Percentiles rank a stretch among this genome's conserved stretches.
phyloP scores from a whole-genome alignment of 2,329 filamentous ascomycete species.

The Graphilbum ipis-grandicollis region DNA sequence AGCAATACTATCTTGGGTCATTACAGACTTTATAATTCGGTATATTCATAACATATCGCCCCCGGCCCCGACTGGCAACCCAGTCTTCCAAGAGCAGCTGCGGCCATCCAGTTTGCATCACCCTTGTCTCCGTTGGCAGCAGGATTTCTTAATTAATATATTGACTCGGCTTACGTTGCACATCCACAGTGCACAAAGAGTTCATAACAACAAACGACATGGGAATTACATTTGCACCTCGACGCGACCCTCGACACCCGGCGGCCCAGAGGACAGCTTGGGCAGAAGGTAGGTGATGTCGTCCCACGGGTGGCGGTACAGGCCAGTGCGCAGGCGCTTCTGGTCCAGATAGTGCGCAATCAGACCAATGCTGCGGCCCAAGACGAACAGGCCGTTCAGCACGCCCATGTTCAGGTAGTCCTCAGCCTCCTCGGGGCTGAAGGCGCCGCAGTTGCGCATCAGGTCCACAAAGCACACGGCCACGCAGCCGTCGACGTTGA shows the following conservation, averaged over 20 bases:
- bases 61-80: no score
- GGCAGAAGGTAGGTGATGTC: conserved; percentile 93
- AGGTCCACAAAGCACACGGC: conserved; percentile 98
- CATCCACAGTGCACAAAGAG: no score
- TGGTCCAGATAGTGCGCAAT: conserved; percentile 99
- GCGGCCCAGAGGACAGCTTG: conserved; percentile 52
- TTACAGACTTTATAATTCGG: no score
- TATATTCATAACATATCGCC: no score
- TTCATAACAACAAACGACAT: neutral
- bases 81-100: no score
- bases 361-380: conserved; percentile 91
- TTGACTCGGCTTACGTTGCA: no score
- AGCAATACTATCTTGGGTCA: no score
- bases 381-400: conserved; percentile 96
- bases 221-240: conserved; percentile 60
- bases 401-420: conserved; percentile 99
- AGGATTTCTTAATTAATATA: no score
- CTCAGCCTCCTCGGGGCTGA: conserved; percentile 89
- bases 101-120: no score
- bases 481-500: conserved; percentile 96
- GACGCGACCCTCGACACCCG: conserved; percentile 69
- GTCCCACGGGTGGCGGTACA: conserved; percentile 99
- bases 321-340: conserved; percentile 94
- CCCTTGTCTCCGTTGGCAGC: no score
- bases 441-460: conserved; percentile 93